Conservation (phyloP, 2,329 filamentous ascomycete genomes). For the Aulographum hederae region DNA sequence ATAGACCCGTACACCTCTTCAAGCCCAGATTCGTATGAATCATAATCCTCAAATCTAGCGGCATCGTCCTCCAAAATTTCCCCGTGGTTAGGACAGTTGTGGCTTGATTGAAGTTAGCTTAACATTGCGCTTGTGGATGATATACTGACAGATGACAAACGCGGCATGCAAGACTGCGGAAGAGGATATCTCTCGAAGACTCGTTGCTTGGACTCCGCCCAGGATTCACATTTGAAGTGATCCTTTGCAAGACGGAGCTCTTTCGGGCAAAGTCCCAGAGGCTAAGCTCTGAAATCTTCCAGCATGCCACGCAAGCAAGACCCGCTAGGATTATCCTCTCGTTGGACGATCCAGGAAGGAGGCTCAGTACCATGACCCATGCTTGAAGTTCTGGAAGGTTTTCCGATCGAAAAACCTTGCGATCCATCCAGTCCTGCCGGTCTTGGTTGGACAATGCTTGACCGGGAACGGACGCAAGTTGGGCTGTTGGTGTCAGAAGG, state of each 20-base stretch:
- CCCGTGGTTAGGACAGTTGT: not conserved
- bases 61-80: constrained; percentile 1
- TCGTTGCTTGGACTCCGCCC: not conserved
- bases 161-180: constrained; percentile 1
- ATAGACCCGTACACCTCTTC: no score
- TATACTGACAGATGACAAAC: constrained; percentile 3
- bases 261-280: not conserved
- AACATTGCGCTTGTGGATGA: no score
- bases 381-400: no score
- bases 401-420: no score
- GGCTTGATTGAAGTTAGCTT: no score
- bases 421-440: not conserved
- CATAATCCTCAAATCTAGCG: constrained; percentile 6
- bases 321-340: not conserved
- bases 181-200: not conserved
- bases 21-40: constrained; percentile 6
- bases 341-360: not conserved
- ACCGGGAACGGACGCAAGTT: not conserved
- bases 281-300: not conserved
- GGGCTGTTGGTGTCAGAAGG: not conserved
- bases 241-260: not conserved
- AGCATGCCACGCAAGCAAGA: not conserved
- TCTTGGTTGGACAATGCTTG: not conserved
- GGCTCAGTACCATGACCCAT: not conserved
- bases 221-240: not conserved